These are phyloP conservation scores for Friedmanniomyces endolithicus DNA, from an alignment of 495 filamentous ascomycete species.

Conservation along the genomic window DNA sequence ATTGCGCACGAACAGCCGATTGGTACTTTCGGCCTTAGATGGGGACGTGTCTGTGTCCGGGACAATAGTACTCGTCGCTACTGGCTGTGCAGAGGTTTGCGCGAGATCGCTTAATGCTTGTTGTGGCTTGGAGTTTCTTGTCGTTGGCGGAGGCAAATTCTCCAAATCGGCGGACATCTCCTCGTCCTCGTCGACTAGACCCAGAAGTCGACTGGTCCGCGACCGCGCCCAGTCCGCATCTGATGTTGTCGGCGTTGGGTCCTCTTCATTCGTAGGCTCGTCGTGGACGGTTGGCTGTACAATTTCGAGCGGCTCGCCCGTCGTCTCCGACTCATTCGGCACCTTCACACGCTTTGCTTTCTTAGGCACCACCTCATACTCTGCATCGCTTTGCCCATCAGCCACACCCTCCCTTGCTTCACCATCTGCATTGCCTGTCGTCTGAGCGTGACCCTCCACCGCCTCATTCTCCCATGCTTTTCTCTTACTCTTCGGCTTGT, in stretches of 20 bases:
- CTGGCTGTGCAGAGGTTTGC: neutral
- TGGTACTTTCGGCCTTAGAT: slow-evolving; percentile 19
- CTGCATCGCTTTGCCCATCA: slow-evolving; percentile 47
- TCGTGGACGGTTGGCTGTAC: too few species aligned
- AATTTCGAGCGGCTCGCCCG: neutral
- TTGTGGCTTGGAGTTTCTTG: slow-evolving; percentile 22
- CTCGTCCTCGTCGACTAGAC: slow-evolving; percentile 58
- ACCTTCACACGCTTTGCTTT: slow-evolving; percentile 24
- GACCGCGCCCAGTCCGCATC: slow-evolving; percentile 91
- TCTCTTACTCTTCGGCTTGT: slow-evolving; percentile 56
- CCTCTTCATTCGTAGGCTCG: neutral
- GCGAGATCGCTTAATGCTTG: neutral
- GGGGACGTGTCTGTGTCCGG: slow-evolving; percentile 19
- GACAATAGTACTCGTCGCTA: neutral
- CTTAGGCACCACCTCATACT: slow-evolving; percentile 51
- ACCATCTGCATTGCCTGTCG: neutral
- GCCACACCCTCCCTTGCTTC: slow-evolving; percentile 16
- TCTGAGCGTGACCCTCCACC: slow-evolving; percentile 10
- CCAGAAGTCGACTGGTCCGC: slow-evolving; percentile 79
- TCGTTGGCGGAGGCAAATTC: slow-evolving; percentile 7
- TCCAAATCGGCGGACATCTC: slow-evolving; percentile 21
- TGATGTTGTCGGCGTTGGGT: slow-evolving; percentile 33
- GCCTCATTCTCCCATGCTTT: slow-evolving; percentile 55
- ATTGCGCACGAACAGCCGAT: slow-evolving; percentile 78
- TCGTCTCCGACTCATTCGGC: neutral